A percentile compares a stretch with the other conserved stretches of the same genome.
phyloP scores from a whole-genome alignment of 176 grass and related monocot genomes.

The Carex pumila region DNA sequence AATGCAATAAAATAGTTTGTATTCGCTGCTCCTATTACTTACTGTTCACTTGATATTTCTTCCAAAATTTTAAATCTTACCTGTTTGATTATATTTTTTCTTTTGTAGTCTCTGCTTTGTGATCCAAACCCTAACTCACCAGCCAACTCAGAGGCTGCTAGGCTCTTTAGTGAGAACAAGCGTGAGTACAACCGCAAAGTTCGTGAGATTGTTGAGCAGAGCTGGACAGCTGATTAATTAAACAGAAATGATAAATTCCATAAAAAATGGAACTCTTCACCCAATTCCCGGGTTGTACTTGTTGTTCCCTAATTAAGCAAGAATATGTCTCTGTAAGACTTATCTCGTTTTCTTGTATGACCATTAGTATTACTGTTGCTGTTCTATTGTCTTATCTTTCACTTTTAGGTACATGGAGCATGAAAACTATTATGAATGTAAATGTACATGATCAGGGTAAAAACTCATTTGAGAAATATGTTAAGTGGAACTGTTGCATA shows the following conservation, averaged over 20 bases:
- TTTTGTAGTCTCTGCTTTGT: constrained; percentile 71
- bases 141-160: constrained; percentile 86
- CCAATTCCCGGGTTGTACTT: constrained; percentile 22
- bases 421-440: constrained; percentile 6
- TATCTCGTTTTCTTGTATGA: constrained; percentile 22
- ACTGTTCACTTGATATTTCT: background rate
- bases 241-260: constrained; percentile 17
- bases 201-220: constrained; percentile 81
- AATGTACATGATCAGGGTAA: background rate
- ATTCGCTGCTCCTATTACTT: background rate
- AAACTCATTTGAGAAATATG: constrained; percentile 1
- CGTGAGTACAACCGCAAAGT: constrained; percentile 89
- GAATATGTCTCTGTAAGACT: constrained; percentile 23
- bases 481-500: background rate
- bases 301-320: constrained; percentile 21
- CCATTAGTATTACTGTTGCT: background rate
- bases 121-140: constrained; percentile 93
- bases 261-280: constrained; percentile 22
- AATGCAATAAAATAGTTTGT: background rate
- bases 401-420: constrained; percentile 7
- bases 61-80: background rate
- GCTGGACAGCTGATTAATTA: constrained; percentile 79
- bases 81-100: constrained; percentile 10
- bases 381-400: background rate
- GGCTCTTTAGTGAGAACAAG: constrained; percentile 85